These are phyloP conservation scores for Arthrinium phaeospermum DNA, from an alignment of 2,329 filamentous ascomycete species.

Conservation along the genomic window DNA sequence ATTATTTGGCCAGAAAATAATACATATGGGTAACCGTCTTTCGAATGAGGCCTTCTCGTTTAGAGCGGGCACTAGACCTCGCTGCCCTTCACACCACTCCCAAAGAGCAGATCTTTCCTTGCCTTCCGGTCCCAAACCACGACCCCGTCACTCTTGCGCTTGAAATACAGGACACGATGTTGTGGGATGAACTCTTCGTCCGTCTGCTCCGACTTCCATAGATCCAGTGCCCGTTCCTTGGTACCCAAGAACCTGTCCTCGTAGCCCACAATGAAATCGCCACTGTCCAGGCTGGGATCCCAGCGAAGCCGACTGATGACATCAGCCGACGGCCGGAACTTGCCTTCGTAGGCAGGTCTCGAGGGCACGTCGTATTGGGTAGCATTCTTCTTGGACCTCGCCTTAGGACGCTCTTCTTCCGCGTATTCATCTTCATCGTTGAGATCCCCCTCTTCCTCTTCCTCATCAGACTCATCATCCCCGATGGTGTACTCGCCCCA, in stretches of 20 bases:
- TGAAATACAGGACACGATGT: conserved; percentile 68
- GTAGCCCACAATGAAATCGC: conserved; percentile 64
- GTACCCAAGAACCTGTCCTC: conserved; percentile 64
- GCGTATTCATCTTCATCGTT: conserved; percentile 38
- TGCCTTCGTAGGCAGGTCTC: conserved; percentile 44
- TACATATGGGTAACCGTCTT: not conserved
- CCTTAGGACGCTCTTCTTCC: conserved; percentile 16
- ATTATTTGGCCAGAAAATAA: not conserved
- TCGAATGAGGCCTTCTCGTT: too few relatives aligned
- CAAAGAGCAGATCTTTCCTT: conserved; percentile 61
- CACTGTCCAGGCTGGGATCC: conserved; percentile 59
- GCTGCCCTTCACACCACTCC: conserved; percentile 50
- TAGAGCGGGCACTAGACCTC: too few relatives aligned
- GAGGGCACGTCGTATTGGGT: conserved; percentile 16
- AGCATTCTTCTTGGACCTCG: conserved; percentile 31
- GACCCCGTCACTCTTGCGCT: conserved; percentile 53
- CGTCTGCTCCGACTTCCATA: conserved; percentile 67
- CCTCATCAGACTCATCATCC: conserved; percentile 41
- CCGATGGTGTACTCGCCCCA: conserved; percentile 54
- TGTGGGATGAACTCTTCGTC: conserved; percentile 72
- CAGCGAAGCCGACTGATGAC: conserved; percentile 65
- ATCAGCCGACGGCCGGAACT: conserved; percentile 62
- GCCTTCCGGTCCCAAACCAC: conserved; percentile 63
- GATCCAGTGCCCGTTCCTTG: conserved; percentile 57
- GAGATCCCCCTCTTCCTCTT: conserved; percentile 49